Base-by-base conservation (phyloP, 441 rosid genomes). In the Biscutella laevigata region DNA sequence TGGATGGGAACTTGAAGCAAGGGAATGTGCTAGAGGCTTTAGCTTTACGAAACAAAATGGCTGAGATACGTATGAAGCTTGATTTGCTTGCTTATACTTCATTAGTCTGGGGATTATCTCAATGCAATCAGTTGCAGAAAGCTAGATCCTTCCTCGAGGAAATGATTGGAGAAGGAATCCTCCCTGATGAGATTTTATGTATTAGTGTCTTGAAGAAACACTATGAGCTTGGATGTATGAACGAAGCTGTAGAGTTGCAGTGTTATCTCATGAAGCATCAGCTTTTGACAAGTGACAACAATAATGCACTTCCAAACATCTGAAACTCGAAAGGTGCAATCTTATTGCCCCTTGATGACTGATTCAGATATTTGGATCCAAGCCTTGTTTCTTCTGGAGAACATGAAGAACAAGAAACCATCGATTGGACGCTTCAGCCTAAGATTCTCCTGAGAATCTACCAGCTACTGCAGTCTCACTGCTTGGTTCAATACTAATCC, bases 31-130 rank as follows among this genome's bases (percentile, higher is more conserved):
- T 76, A 51, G 82, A 76, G 66, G 83, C 85, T 49, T 61, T 85
- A 35, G 67, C 59, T 43, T 64, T 82, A 56, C 61, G 45, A 37
- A 73, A 67, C 55, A 72, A 52, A 61, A 85, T 80, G 89, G 60
- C 21, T 46, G 87, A 85, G 69, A 56, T 45, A 25, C 85, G 83
- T 53, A 48, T 78, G 57, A 73, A 82, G 61, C 85, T 85, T 74
- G 89, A 85, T 76, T 66, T 78, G 59, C 60, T 64, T 47, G 82
- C 85, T 25, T 85, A 78, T 57, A 85, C 94, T 60, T 66, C 85
- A 19, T 64, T 85, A 50, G 78, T 80, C 19, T 82, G 74, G 74
- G 89, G 94, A 11, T 48, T 78, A 50, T 69, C 76, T 4, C 80
- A 69, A 5, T 74, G 78, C 67, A 78, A 77, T 55, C 68, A 70